Base-by-base conservation (phyloP, 768 basidiomycete species). In the Mycena leptocephala region DNA sequence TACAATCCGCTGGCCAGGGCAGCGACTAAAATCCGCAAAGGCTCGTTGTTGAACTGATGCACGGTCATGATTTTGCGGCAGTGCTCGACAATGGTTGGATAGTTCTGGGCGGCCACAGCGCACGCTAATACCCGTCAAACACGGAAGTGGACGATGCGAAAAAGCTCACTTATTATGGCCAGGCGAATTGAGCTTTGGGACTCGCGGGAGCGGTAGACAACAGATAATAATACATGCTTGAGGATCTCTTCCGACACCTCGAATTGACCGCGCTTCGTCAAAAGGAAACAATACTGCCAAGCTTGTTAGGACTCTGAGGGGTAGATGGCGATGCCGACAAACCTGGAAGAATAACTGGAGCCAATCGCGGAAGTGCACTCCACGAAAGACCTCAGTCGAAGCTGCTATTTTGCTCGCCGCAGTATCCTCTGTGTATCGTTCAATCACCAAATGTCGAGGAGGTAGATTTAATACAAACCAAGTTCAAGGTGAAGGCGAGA, bases 31-130 rank as follows among this genome's bases (percentile, higher is more conserved):
- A 99, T 89, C 5, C 96, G 92, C 10, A 95, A 85, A 0, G 96
- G 93, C 58, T 97, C 96, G 70, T 96, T 95, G 80, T 97, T 94
- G 88, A 96, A 97, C 80, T 98, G 96, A 80, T 96, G 88, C 0
- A 86, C 83, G 28, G 89, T 92, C 74, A 96, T 92, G 35, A 99
- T 84, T 78, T 94, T 94, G 33, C 96, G 92, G 37, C 90, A 90
- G 79, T 96, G 94, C 72, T 96, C 94, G 20, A 96, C 90, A 20
- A 95, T 90, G 18, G 88, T 84, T 22, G 86, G 79, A 79, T 90
- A 90, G 16, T 91, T 89, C 70, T 90, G 86, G 11, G 87, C 90
- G 2, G 88, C 83, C 43, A 95, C 90, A 9, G 93, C 93, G 80
- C 95, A 96, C 1, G 96, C 97, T 98, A 80, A 55, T 8, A 66